Percentiles rank a stretch among this genome's conserved stretches.
These are phyloP conservation scores for Barnettozyma vustinii DNA, from an alignment of 805 yeast genomes.

Conservation along the genomic window DNA sequence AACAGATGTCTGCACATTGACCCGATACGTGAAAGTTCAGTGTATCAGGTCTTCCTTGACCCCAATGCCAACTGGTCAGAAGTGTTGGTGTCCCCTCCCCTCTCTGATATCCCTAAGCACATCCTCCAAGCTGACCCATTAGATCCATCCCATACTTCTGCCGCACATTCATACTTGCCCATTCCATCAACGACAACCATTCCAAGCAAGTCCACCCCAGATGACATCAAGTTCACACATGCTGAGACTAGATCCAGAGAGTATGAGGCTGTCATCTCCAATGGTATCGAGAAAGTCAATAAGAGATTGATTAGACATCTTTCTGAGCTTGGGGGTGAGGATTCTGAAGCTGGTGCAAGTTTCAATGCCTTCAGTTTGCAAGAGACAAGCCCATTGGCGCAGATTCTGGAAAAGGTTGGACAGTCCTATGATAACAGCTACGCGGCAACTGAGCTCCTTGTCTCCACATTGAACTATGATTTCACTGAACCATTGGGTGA, in stretches of 20 bases:
- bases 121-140: slow-evolving; percentile 56
- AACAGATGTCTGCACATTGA: slow-evolving; percentile 66
- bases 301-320: slow-evolving; percentile 45
- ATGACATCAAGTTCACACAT: slow-evolving; percentile 35
- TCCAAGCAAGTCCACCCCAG: slow-evolving; percentile 25
- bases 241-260: slow-evolving; percentile 41
- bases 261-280: slow-evolving; percentile 38
- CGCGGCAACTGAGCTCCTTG: slow-evolving; percentile 44
- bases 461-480: slow-evolving; percentile 48
- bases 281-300: slow-evolving; percentile 52
- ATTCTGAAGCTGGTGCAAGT: slow-evolving; percentile 68
- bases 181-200: slow-evolving; percentile 40
- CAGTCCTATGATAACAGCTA: slow-evolving; percentile 75
- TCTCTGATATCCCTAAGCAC: slow-evolving; percentile 47
- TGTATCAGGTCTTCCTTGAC: slow-evolving; percentile 74
- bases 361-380: slow-evolving; percentile 56
- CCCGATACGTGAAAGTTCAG: slow-evolving; percentile 52
- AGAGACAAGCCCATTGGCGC: slow-evolving; percentile 35
- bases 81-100: slow-evolving; percentile 53
- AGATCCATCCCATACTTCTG: slow-evolving; percentile 48
- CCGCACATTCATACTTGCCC: slow-evolving; percentile 61
- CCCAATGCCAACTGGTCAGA: slow-evolving; percentile 92
- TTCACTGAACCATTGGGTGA: slow-evolving; percentile 68
- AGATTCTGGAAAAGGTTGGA: slow-evolving; percentile 72
- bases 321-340: slow-evolving; percentile 52